Evolutionary conservation across 2,329 filamentous ascomycete genomes (phyloP), one percentile per base, ranked within the genome.

Genomic region (Sporothrix curviconia): DNA sequence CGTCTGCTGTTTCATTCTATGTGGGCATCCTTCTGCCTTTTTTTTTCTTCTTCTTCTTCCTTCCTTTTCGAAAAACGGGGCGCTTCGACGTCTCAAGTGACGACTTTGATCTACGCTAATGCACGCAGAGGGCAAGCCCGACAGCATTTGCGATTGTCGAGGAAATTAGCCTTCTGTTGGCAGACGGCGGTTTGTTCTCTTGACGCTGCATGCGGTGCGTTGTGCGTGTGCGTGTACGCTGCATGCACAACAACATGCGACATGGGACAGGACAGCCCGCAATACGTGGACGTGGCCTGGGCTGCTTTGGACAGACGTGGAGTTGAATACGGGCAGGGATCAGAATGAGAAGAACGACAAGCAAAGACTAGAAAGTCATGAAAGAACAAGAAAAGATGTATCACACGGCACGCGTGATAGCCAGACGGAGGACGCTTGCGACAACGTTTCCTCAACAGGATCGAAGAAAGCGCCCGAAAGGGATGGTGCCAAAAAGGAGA

Each of bases 91-190:
- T 17, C 12, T 51, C 34, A n/a, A n/a, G n/a, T n/a, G n/a, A n/a
- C n/a, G n/a, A n/a, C n/a, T n/a, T n/a, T n/a, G 49, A 51, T 39
- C 49, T 17, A 28, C 49, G 49, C 49, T 40, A 51, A 39, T 51
- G 49, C 49, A 39, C 19, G 3, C 19, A 28, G 32, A 28, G 34
- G 34, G 34, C 47, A 51, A 39, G 47, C 34, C 30, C 30, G 24
- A n/a, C 19, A 28, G n/a, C 46, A 49, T 8, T 28, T 17, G 39
- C 32, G 34, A 51, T 39, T 50, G 34, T 51, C 49, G 49, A 51
- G 34, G 15, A 39, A n/a, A n/a, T n/a, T n/a, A n/a, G n/a, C n/a
- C n/a, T n/a, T n/a, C n/a, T n/a, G n/a, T n/a, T n/a, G n/a, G n/a
- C n/a, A n/a, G n/a, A n/a, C n/a, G n/a, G n/a, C n/a, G n/a, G n/a